Base-by-base conservation (phyloP, 2,329 filamentous ascomycete species). In the Phyllosticta ampelicida region DNA sequence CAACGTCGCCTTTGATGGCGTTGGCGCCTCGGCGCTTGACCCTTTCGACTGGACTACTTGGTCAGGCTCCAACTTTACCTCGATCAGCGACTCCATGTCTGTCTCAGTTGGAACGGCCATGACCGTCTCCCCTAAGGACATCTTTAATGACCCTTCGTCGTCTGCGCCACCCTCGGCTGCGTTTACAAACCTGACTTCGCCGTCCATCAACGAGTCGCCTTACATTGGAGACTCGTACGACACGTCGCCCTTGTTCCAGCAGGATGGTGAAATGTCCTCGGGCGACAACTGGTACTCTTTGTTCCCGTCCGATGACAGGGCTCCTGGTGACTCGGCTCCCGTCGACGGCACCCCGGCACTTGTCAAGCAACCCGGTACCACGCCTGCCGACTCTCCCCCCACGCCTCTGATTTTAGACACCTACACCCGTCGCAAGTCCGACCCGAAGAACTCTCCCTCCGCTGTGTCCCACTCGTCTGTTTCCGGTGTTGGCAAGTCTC, bases 121-220 rank as follows among this genome's bases (percentile, higher is more conserved):
- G 60, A 96, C 90, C 49, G 82, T 96, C 62, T 96, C 90, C 61
- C 90, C 90, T 19, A 86, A 88, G 72, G 90, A 96, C 67, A 78
- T 95, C 63, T 78, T 91, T 65, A 82, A 84, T 64, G 83, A 88
- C 66, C 78, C 80, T 60, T 83, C 84, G 67, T 78, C 83, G 68
- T 95, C 89, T 62, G 84, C 89, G 44, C 90, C 90, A 28, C 89
- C 89, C 68, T 95, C 90, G 1, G 80, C 86, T 52, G 85, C 88
- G 30, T 84, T 94, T 68, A 95, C 90, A 36, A 85, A 90, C 62
- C 69, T 96, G 72, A 95, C 90, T 59, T 94, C 90, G 61, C 90
- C 90, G 51, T 75, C 75, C 63, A 89, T 87, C n/a, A 78, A 87
- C 68, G 87, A 86, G 66, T 95, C 89, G 55, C 89, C 89, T 10